A percentile compares a stretch with the other conserved stretches of the same genome.
Evolutionary conservation across 768 basidiomycete genomes (phyloP).

Genomic region (Hygrophorus russula): DNA sequence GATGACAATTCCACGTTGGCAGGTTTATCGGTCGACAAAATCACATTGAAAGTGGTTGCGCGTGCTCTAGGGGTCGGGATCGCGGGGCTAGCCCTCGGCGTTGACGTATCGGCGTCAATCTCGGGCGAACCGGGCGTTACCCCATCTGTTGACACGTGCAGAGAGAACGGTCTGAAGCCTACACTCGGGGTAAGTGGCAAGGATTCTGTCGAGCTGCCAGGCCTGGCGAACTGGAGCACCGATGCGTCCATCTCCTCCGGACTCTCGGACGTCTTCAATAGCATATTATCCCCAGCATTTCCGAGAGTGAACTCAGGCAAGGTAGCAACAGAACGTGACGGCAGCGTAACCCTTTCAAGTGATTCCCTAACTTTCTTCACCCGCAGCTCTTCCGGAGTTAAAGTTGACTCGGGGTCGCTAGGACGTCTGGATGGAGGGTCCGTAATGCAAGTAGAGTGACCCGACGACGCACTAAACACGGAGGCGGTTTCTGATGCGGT

Average conservation of each 20-base stretch:
- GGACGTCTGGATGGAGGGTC: constrained; percentile 30
- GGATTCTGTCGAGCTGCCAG: constrained; percentile 67
- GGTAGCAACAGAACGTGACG: constrained; percentile 24
- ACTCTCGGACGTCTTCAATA: constrained; percentile 25
- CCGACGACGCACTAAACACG: constrained; percentile 29
- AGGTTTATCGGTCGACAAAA: no score
- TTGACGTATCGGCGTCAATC: neutral
- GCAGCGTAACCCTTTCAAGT: constrained; percentile 11
- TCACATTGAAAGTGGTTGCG: neutral
- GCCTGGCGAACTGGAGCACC: constrained; percentile 66
- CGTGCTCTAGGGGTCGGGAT: neutral
- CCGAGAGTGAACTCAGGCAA: constrained; percentile 17
- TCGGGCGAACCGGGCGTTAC: neutral
- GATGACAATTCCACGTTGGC: no score
- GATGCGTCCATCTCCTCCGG: constrained; percentile 59
- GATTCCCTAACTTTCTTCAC: constrained; percentile 10
- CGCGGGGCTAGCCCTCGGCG: neutral
- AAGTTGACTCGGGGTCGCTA: constrained; percentile 12
- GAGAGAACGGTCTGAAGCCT: neutral
- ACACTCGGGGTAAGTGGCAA: constrained; percentile 24
- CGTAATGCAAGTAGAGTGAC: constrained; percentile 33
- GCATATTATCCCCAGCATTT: constrained; percentile 8
- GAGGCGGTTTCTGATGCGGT: constrained; percentile 34
- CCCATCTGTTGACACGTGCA: neutral
- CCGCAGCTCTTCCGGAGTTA: constrained; percentile 12